These are phyloP conservation scores for Pichia nakasei DNA, from an alignment of 805 yeast genomes.

Conservation along the genomic window DNA sequence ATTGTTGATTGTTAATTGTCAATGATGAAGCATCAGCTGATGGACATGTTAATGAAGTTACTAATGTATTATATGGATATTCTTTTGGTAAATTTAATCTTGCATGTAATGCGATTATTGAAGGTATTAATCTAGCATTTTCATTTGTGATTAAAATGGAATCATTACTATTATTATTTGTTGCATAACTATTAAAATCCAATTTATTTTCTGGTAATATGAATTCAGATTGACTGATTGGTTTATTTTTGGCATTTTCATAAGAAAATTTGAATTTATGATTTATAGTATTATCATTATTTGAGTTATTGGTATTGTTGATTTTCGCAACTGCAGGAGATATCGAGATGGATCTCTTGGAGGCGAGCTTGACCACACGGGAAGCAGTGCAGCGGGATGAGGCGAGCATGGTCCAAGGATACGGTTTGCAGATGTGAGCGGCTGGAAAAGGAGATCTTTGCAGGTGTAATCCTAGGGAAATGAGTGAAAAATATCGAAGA, in stretches of 20 bases:
- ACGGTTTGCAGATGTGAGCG: no score
- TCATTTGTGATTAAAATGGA: slow-evolving; percentile 32
- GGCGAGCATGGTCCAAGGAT: not conserved
- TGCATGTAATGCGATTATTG: slow-evolving; percentile 69
- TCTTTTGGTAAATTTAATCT: slow-evolving; percentile 57
- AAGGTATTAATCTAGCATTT: slow-evolving; percentile 53
- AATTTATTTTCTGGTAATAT: slow-evolving; percentile 16
- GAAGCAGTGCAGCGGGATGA: not conserved
- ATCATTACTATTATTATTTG: slow-evolving; percentile 12
- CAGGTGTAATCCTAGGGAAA: no score
- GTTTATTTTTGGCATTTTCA: slow-evolving; percentile 21
- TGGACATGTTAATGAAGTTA: slow-evolving; percentile 66
- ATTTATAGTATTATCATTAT: slow-evolving; percentile 4
- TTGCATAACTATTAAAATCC: slow-evolving; percentile 25
- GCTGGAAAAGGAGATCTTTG: no score
- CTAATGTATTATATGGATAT: slow-evolving; percentile 58
- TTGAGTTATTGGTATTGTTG: no score
- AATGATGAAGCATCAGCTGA: slow-evolving; percentile 35
- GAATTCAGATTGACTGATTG: slow-evolving; percentile 11
- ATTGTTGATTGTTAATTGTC: slow-evolving; percentile 54
- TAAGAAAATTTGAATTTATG: slow-evolving; percentile 20
- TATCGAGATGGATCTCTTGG: slow-evolving; percentile 4
- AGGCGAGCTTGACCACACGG: not conserved
- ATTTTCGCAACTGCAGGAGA: slow-evolving; percentile 9
- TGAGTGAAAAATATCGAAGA: no score